Conservation (phyloP, 139 green algal species). For the Chlamydomonas schloesseri region DNA sequence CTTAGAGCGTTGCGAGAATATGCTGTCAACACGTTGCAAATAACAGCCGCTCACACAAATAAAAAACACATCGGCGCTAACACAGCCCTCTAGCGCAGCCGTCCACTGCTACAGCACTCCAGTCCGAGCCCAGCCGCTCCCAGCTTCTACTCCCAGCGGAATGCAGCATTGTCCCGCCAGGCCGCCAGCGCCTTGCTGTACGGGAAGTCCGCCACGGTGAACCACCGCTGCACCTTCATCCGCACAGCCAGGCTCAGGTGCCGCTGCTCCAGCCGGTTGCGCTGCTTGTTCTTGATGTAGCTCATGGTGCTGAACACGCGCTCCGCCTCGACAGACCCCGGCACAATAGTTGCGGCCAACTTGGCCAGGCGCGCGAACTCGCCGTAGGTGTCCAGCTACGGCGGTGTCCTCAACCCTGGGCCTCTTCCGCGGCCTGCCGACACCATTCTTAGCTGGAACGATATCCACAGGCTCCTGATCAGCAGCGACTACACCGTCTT, state of each 20-base stretch:
- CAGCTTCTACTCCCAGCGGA: background rate
- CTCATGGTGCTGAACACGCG: slow-evolving; percentile 2
- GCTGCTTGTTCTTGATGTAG: slow-evolving; percentile 22
- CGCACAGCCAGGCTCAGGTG: background rate
- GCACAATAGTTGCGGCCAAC: background rate
- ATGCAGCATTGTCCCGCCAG: background rate
- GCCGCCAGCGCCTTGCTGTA: background rate
- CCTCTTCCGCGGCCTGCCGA: no score
- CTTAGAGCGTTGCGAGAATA: no score
- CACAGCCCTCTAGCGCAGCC: no score
- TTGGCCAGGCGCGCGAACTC: background rate
- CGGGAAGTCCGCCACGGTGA: background rate
- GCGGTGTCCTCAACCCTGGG: no score
- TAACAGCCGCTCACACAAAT: no score
- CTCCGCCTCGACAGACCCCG: background rate
- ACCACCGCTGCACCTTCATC: slow-evolving; percentile 4
- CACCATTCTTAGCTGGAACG: no score
- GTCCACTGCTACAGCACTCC: no score
- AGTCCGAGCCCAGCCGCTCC: no score
- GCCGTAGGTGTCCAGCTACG: background rate
- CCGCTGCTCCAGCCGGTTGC: background rate
- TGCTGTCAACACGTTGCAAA: no score
- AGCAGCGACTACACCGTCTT: no score
- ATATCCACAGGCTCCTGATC: no score
- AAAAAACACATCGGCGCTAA: no score